Base-by-base conservation (phyloP, 139 green algal genomes). In the Eudorina sp. region DNA sequence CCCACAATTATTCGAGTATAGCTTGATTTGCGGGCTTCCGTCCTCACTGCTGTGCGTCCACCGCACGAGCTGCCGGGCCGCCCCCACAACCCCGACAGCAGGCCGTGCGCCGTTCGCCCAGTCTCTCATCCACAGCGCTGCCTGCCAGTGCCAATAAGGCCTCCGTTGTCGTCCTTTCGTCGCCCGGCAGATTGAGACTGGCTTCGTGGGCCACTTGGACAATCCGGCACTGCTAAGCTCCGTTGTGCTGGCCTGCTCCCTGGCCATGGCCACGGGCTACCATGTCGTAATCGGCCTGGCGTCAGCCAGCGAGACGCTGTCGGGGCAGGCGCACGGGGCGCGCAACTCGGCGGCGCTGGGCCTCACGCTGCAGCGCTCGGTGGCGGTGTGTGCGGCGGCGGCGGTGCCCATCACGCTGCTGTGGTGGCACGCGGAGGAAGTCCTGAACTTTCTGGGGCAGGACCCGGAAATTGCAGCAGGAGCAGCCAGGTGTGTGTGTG, bases 241-340 rank as follows among this genome's bases (percentile, higher is more conserved):
- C 62, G 64, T 91, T 53, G 69, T 91, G 53, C 62, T 91, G 43
- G 88, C 68, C 31, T 51, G 74, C 18, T 89, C 81, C 27, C 82
- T 91, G 9, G 82, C 88, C 62, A 86, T 81, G 62, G 82, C 82
- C 73, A 89, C 88, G 11, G 88, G 88, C 13, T 88, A 91, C 45
- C 34, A 86, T 46, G 70, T 91, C 72, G 88, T 89, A 3, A 74
- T 29, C 53, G 88, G 88, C 58, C 64, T 91, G 29, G 62, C 81
- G 1, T 75, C 82, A 4, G 88, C 88, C 29, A 82, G 81, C 7
- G 88, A 89, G 48, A 91, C 88, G n/a, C 34, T 91, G 36, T 86
- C 60, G 21, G 88, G 88, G 9, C 88, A 91, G 73, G 88, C 82
- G 0, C n/a, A 58, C 16, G 88, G 86, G 34, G 86, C 86, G 11